Evolutionary conservation across 2,329 filamentous ascomycete genomes (phyloP).

Genomic region (Aspergillus persii): DNA sequence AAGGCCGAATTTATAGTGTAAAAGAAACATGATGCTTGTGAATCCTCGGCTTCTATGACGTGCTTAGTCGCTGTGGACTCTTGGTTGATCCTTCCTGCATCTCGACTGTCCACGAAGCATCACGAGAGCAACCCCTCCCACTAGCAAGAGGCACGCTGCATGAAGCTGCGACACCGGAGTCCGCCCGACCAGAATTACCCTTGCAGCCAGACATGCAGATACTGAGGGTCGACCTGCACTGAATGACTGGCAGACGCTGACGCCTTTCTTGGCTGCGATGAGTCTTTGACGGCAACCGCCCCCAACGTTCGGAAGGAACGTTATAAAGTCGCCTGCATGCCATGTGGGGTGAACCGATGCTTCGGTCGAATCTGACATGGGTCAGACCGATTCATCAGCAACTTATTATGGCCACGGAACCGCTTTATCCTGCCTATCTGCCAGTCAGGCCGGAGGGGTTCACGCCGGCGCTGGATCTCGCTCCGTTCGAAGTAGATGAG

Average conservation of each 20-base stretch:
- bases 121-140: background rate
- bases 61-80: background rate
- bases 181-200: background rate
- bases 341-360: background rate
- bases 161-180: background rate
- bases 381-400: no score
- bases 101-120: background rate
- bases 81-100: background rate
- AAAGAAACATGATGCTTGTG: background rate
- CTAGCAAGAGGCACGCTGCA: background rate
- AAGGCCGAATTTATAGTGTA: background rate
- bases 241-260: background rate
- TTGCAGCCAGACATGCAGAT: background rate
- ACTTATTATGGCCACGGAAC: conserved; percentile 2
- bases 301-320: background rate
- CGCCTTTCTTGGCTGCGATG: conserved; percentile 12
- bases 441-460: conserved; percentile 9
- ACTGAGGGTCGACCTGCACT: background rate
- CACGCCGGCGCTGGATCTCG: conserved; percentile 5
- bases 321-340: background rate
- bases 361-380: background rate
- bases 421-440: conserved; percentile 10
- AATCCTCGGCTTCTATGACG: background rate
- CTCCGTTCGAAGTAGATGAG: conserved; percentile 1
- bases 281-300: background rate